Base-by-base conservation (phyloP, 305 asterid species). In the Fraxinus angustifolia region DNA sequence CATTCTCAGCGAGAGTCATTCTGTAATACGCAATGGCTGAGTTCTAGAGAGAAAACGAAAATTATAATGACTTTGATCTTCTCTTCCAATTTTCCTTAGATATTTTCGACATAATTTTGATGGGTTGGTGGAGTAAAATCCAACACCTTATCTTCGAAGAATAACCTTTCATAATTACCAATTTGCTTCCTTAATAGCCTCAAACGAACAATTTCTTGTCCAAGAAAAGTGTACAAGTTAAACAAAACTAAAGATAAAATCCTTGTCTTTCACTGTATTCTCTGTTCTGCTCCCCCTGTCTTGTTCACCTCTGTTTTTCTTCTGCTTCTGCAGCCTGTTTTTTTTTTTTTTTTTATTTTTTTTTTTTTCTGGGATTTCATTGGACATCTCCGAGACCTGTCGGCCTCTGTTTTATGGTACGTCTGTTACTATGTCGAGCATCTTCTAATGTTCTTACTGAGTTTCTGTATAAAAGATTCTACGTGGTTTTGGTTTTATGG, bases 101-200 rank as follows among this genome's bases (percentile, higher is more conserved):
- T 10, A 67, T 67, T 26, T 21, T 53, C 8, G 28, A 21, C 62
- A 33, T 2, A 33, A 40, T 40, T 74, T 40, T 31, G 91, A 82
- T 86, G 86, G 89, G 83, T 80, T 6, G 82, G 83, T 84, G 85
- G 88, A 84, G 88, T 53, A 56, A 83, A 74, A 84, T 68, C 71
- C 79, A 67, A 78, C 87, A 78, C 84, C 91, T 86, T 88, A 84
- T 86, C 85, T 85, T 86, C 77, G 56, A 88, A 83, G 91, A 82
- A 83, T 80, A 75, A 79, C 85, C 33, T 35, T 58, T 2, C 84
- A 77, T 81, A 53, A 85, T 72, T 75, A 74, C 72, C 89, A 78
- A 4, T 82, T 38, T 21, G 71, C 76, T 84, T 81, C 78, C 87
- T 84, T 82, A 88, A 85, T 87, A 87, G 87, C 85, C 85, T 50